Conservation (phyloP, 2,329 filamentous ascomycete genomes). For the Diaporthe longicolla region DNA sequence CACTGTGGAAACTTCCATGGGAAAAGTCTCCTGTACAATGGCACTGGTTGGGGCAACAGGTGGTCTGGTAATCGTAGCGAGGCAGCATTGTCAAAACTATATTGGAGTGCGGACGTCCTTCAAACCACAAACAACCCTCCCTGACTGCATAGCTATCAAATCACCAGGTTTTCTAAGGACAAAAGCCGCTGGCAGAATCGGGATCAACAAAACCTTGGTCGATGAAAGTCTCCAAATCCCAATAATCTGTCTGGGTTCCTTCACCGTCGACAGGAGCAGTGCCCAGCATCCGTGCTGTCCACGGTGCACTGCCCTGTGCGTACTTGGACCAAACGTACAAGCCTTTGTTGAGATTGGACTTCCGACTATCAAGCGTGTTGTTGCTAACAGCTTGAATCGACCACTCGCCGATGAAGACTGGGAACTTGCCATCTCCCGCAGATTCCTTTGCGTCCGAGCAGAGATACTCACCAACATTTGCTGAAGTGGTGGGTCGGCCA, state of each 20-base stretch:
- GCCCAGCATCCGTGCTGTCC: conserved; percentile 3
- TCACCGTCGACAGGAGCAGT: background rate
- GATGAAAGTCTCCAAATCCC: background rate
- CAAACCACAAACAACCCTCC: background rate
- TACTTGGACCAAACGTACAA: background rate
- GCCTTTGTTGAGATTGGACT: background rate
- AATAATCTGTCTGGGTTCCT: conserved; percentile 4
- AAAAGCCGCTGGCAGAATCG: background rate
- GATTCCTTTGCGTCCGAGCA: conserved; percentile 1
- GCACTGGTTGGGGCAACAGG: no score
- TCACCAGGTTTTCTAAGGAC: background rate
- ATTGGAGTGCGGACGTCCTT: background rate
- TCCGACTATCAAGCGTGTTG: background rate
- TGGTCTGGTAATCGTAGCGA: no score
- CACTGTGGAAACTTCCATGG: no score
- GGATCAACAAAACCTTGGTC: background rate
- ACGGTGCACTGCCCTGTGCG: background rate
- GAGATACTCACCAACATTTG: background rate
- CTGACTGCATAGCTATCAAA: background rate
- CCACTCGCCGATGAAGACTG: conserved; percentile 7
- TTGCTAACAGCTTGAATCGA: background rate
- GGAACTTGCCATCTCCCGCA: background rate
- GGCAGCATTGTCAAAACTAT: background rate
- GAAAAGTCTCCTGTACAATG: no score
- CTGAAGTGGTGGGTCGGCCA: background rate